These are phyloP conservation scores for Penicillium olsonii DNA, from an alignment of 2,329 filamentous ascomycete species.

Conservation along the genomic window DNA sequence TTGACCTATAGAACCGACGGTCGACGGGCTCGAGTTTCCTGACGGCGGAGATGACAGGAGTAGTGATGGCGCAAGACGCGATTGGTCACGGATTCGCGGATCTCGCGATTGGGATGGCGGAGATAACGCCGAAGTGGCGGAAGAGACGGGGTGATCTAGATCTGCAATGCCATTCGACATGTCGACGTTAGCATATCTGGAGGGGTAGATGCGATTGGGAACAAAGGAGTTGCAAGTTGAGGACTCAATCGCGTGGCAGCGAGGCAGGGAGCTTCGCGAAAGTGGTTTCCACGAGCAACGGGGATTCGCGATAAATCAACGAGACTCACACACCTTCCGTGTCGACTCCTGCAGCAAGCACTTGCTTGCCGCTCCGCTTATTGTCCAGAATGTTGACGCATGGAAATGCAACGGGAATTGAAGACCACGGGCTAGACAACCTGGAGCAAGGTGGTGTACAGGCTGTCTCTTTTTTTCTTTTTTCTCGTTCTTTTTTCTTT, in stretches of 20 bases:
- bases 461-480: background rate
- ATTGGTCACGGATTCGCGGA: conserved; percentile 32
- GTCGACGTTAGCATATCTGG: conserved; percentile 14
- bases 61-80: conserved; percentile 32
- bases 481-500: no score
- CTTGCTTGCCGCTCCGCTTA: conserved; percentile 50
- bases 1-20: conserved; percentile 36
- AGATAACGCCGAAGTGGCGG: conserved; percentile 41
- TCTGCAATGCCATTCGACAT: conserved; percentile 27
- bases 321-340: conserved; percentile 44
- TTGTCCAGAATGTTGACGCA: conserved; percentile 48
- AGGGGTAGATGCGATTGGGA: conserved; percentile 6
- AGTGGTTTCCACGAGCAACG: conserved; percentile 7
- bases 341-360: conserved; percentile 51
- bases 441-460: conserved; percentile 20
- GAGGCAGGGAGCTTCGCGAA: conserved; percentile 4
- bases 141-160: conserved; percentile 40
- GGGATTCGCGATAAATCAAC: conserved; percentile 10
- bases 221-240: conserved; percentile 9
- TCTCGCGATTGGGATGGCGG: conserved; percentile 31
- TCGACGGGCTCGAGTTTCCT: conserved; percentile 39
- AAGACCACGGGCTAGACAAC: conserved; percentile 31
- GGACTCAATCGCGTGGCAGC: conserved; percentile 19
- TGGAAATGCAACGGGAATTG: conserved; percentile 41
- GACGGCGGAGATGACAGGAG: conserved; percentile 38